Evolutionary conservation across 331 rosid genomes (phyloP), one percentile per base, ranked within the genome.

Genomic region (Arachis monticola): DNA sequence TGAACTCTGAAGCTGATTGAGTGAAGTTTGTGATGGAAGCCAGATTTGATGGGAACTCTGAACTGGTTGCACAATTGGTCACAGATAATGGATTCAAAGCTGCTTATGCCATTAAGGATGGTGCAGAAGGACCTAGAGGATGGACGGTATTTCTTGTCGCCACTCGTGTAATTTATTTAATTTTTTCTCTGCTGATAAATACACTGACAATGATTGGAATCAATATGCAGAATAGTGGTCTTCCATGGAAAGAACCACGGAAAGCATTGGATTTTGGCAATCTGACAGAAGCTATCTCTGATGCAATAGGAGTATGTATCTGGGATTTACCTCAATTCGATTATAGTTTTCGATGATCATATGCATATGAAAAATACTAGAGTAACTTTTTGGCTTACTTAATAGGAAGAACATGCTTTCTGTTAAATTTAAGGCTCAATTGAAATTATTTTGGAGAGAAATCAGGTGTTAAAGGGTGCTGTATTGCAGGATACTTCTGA

Each of bases 11-110:
- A 82, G 70, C 87, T 88, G 79, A 89, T 85, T 61, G 84, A 82
- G 60, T 85, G 85, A 83, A 30, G 83, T 79, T 79, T 82, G 84
- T 87, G 87, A 81, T 87, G 97, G 86, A 95, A 88, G 97, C 97
- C 97, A 95, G 97, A 89, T 95, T 88, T 85, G 96, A 90, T 82
- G 97, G 96, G 83, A 90, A 79, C 89, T 90, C 97, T 56, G 97
- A 95, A 86, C 88, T 95, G 86, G 96, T 92, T 76, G 99, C 97
- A 8, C 97, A 95, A 85, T 82, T 95, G 85, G 93, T 82, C 62
- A 84, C 97, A 6, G 69, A 83, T 51, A 95, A 95, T 42, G 97
- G 97, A 79, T 95, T 95, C 82, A 95, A 90, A 79, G 92, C 99
- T 60, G 97, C 99, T 51, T 95, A 90, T 77, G 93, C 92, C 10